A percentile compares a stretch with the other conserved stretches of the same genome.
Conservation (phyloP, 2,329 filamentous ascomycete genomes). For the Fusarium tupiense region DNA sequence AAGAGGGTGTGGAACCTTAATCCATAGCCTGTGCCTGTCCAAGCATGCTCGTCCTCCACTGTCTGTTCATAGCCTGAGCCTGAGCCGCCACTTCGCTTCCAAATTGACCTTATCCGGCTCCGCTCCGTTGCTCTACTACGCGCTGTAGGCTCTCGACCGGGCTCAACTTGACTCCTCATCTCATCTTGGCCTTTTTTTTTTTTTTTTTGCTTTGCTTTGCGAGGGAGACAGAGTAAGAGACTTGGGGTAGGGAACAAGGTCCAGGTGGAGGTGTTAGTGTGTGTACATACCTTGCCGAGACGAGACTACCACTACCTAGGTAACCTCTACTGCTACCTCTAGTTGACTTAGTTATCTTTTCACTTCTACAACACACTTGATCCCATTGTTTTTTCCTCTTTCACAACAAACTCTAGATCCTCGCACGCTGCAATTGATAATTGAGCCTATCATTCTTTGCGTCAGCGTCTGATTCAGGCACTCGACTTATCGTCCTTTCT, state of each 20-base stretch:
- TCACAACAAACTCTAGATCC: constrained; percentile 26
- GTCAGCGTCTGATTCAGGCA: constrained; percentile 1
- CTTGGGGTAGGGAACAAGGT: constrained; percentile 14
- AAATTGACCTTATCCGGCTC: constrained; percentile 37
- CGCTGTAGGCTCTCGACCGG: not conserved
- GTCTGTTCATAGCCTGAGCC: constrained; percentile 5
- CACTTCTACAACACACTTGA: constrained; percentile 21
- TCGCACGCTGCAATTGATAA: constrained; percentile 21
- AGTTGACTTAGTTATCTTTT: constrained; percentile 11
- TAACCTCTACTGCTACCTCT: not conserved
- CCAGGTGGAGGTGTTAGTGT: constrained; percentile 23
- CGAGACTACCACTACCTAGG: not conserved
- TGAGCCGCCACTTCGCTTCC: constrained; percentile 34
- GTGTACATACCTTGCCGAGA: not conserved
- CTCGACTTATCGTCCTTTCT: not conserved
- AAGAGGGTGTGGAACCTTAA: constrained; percentile 43
- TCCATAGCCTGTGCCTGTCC: constrained; percentile 9
- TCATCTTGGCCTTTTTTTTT: constrained; percentile 3
- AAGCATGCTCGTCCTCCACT: not conserved
- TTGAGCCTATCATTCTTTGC: constrained; percentile 7
- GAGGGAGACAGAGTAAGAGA: not conserved
- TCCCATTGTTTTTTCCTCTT: constrained; percentile 26
- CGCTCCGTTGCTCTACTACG: not conserved
- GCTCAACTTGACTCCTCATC: constrained; percentile 12
- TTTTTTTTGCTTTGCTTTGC: not conserved